Conservation (phyloP, 305 asterid genomes). For the Fraxinus sp. region DNA sequence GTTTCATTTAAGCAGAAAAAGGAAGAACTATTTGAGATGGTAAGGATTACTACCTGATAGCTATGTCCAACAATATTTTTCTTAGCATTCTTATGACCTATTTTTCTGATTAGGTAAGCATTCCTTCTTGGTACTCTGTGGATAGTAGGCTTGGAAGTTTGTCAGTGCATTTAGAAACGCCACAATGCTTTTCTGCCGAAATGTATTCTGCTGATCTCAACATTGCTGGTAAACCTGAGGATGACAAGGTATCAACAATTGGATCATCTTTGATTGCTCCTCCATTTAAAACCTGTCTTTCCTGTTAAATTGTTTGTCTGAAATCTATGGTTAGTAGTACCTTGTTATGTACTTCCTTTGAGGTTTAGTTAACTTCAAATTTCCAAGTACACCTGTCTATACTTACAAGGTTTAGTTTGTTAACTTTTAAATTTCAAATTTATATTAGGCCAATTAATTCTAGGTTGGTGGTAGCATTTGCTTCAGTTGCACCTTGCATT, state of each 20-base stretch:
- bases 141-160: conserved; percentile 88
- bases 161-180: conserved; percentile 83
- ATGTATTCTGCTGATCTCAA: conserved; percentile 86
- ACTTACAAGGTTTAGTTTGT: not conserved
- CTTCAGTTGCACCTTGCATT: conserved; percentile 14
- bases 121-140: conserved; percentile 91
- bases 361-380: not conserved
- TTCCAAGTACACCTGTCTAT: not conserved
- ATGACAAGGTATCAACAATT: conserved; percentile 71
- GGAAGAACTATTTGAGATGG: conserved; percentile 97
- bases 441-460: not conserved
- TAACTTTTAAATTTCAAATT: not conserved
- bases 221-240: conserved; percentile 90
- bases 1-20: conserved; percentile 89
- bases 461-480: not conserved
- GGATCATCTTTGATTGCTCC: not conserved
- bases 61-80: conserved; percentile 6
- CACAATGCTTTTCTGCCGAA: conserved; percentile 93
- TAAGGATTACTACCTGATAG: conserved; percentile 27
- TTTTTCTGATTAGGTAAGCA: conserved; percentile 63
- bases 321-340: not conserved
- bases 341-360: not conserved
- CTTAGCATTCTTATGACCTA: conserved; percentile 26
- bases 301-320: not conserved
- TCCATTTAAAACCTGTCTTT: conserved; percentile 1